phyloP scores from a whole-genome alignment of 192 early-diverging fungal genomes.

The Diversispora epigaea region DNA sequence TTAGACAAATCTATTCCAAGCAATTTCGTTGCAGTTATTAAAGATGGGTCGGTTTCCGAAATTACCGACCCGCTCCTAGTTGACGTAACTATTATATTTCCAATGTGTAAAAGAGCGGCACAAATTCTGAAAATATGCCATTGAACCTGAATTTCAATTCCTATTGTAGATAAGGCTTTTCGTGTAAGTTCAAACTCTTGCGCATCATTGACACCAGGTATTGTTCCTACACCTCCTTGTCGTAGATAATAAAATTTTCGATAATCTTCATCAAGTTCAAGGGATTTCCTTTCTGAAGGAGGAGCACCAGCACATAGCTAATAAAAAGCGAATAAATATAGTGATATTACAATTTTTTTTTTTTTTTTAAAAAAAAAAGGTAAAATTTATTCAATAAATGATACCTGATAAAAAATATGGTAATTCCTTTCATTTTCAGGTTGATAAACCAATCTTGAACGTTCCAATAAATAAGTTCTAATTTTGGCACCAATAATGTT shows the following conservation, averaged over 20 bases:
- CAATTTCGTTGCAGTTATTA: conserved; percentile 66
- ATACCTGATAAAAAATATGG: conserved; percentile 96
- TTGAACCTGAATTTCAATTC: conserved; percentile 79
- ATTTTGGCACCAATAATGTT: conserved; percentile 93
- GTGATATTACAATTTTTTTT: neutral
- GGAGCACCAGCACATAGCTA: conserved; percentile 87
- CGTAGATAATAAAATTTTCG: conserved; percentile 82
- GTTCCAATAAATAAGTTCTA: conserved; percentile 94
- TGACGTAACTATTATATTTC: conserved; percentile 87
- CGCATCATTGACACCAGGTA: conserved; percentile 88
- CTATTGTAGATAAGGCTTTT: conserved; percentile 80
- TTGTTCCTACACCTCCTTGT: conserved; percentile 80
- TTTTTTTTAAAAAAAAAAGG: too few relatives aligned
- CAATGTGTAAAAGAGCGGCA: conserved; percentile 91
- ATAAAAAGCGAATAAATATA: neutral
- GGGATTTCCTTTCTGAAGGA: conserved; percentile 75
- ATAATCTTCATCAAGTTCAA: conserved; percentile 70
- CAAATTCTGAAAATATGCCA: conserved; percentile 88
- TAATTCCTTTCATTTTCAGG: conserved; percentile 94
- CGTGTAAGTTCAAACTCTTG: conserved; percentile 88
- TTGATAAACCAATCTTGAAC: conserved; percentile 94
- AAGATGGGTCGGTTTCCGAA: conserved; percentile 73
- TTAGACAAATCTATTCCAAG: conserved; percentile 75
- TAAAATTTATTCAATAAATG: neutral
- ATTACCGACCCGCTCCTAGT: conserved; percentile 67